phyloP scores from a whole-genome alignment of 2,329 filamentous ascomycete genomes.

The Neoscytalidium dimidiatum region DNA sequence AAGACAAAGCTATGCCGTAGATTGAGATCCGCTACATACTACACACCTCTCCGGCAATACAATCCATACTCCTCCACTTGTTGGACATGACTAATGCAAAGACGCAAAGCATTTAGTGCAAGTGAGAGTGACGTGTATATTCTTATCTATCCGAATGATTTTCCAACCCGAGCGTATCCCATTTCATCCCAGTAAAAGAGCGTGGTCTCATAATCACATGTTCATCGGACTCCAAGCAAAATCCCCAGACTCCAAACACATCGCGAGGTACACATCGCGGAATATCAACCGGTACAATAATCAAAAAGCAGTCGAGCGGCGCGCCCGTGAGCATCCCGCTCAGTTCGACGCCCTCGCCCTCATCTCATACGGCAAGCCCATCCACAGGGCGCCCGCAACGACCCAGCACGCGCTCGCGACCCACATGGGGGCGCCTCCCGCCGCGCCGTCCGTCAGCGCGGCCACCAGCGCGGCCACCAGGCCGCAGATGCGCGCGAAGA shows the following conservation, averaged over 20 bases:
- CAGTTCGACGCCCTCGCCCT: conserved; percentile 25
- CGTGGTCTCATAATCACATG: not conserved
- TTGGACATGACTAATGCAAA: too few species aligned
- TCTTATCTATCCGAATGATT: not conserved
- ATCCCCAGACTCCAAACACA: not conserved
- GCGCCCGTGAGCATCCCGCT: too few species aligned
- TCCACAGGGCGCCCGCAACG: conserved; percentile 45
- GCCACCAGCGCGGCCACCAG: conserved; percentile 67
- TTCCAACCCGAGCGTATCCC: not conserved
- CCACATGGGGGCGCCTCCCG: conserved; percentile 45
- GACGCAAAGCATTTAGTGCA: too few species aligned
- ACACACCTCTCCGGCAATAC: too few species aligned
- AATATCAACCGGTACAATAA: too few species aligned
- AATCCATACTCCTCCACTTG: too few species aligned
- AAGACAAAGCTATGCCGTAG: too few species aligned
- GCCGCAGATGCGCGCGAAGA: conserved; percentile 68
- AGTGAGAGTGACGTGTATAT: not conserved
- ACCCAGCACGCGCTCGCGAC: conserved; percentile 45
- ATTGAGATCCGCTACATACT: too few species aligned
- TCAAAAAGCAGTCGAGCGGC: too few species aligned
- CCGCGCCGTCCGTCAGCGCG: conserved; percentile 48
- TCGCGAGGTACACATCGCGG: too few species aligned
- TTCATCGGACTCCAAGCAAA: not conserved
- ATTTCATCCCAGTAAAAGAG: not conserved
- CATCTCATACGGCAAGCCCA: conserved; percentile 46